phyloP scores from a whole-genome alignment of 2,329 filamentous ascomycete genomes.

The Calonectria henricotiae region DNA sequence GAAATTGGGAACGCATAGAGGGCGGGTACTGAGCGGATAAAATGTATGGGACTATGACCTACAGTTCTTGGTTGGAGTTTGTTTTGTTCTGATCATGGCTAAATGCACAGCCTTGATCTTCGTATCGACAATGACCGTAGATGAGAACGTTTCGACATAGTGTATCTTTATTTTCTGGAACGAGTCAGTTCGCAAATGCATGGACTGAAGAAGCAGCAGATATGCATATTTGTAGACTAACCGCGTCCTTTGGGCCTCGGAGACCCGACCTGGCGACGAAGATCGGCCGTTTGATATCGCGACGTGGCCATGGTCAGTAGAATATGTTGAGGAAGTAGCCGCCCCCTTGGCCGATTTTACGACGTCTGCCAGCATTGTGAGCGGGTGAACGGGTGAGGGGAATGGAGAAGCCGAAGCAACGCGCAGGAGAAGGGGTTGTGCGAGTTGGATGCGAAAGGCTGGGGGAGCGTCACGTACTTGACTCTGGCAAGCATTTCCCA shows the following conservation, averaged over 20 bases:
- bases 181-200: slow-evolving; percentile 38
- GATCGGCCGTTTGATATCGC: slow-evolving; percentile 64
- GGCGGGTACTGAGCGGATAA: slow-evolving; percentile 5
- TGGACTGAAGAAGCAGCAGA: slow-evolving; percentile 23
- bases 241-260: slow-evolving; percentile 72
- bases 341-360: slow-evolving; percentile 62
- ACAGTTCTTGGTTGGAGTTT: slow-evolving; percentile 66
- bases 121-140: slow-evolving; percentile 93
- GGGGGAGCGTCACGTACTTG: slow-evolving; percentile 60
- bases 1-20: neutral
- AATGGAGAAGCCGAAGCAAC: slow-evolving; percentile 7
- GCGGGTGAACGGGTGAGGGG: slow-evolving; percentile 32
- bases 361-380: slow-evolving; percentile 58
- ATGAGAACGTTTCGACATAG: slow-evolving; percentile 94
- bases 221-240: slow-evolving; percentile 55
- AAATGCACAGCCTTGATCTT: slow-evolving; percentile 92
- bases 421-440: slow-evolving; percentile 25
- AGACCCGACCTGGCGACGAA: slow-evolving; percentile 70
- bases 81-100: slow-evolving; percentile 85
- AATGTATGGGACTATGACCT: slow-evolving; percentile 54
- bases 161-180: slow-evolving; percentile 86
- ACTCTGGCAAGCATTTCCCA: slow-evolving; percentile 65
- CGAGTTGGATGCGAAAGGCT: slow-evolving; percentile 37
- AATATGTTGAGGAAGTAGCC: slow-evolving; percentile 50
- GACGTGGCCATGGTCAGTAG: slow-evolving; percentile 64